Conservation (phyloP, 2,329 filamentous ascomycete species). For the Daldinia sp. region DNA sequence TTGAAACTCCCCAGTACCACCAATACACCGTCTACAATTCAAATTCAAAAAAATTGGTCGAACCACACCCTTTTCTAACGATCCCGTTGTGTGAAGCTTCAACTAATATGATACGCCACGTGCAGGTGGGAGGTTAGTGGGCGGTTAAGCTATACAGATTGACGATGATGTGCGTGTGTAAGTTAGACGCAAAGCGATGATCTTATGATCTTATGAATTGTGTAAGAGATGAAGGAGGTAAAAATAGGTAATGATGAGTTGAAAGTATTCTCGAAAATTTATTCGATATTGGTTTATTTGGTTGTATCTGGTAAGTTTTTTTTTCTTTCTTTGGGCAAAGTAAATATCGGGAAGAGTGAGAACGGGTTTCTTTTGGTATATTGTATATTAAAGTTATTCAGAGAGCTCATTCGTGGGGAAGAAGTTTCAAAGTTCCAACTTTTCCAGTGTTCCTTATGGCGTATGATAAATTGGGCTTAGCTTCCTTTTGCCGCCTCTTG, state of each 20-base stretch:
- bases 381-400: constrained; percentile 8
- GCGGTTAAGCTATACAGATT: constrained; percentile 1
- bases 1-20: constrained; percentile 32
- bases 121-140: constrained; percentile 4
- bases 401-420: constrained; percentile 10
- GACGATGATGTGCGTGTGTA: background rate
- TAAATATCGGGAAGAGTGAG: background rate
- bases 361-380: background rate
- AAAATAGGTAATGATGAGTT: too few relatives aligned
- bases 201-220: background rate
- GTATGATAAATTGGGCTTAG: constrained; percentile 4
- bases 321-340: constrained; percentile 6
- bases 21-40: constrained; percentile 20
- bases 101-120: constrained; percentile 10
- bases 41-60: constrained; percentile 6
- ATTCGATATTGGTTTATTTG: constrained; percentile 5
- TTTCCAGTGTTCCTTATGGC: constrained; percentile 3
- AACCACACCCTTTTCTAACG: background rate
- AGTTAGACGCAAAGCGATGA: constrained; percentile 5
- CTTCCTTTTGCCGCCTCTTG: background rate
- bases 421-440: constrained; percentile 11
- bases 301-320: too few relatives aligned
- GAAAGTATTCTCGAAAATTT: constrained; percentile 5
- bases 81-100: background rate
- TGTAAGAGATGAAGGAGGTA: background rate